Base-by-base conservation (phyloP, 1,284 basidiomycete genomes). In the Exobasidium cylindrosporum region DNA sequence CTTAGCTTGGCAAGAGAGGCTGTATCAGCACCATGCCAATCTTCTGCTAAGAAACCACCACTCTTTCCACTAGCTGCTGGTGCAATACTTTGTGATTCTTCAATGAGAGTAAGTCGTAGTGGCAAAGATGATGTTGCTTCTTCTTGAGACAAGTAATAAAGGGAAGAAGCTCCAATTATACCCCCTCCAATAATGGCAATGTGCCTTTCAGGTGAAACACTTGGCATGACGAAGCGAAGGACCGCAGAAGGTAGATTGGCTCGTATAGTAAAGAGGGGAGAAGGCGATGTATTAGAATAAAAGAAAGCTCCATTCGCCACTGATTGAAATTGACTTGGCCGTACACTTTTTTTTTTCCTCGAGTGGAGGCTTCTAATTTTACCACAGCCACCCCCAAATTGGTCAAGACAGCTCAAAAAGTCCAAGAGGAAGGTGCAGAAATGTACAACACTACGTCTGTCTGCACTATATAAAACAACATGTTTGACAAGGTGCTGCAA, bases 41-140 rank as follows among this genome's bases (percentile, higher is more conserved):
- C 88, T 60, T 86, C 84, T 0, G 93, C 92, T 24, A 97, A 84
- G n/a, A 97, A 87, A 0, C 93, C 93, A 1, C 92, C 93, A 0
- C 91, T 89, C 78, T 95, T 95, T 4, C 93, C 93, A 0, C 88
- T 90, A 0, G 92, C 91, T 0, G 81, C 86, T 4, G 83, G 81
- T 0, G 85, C 85, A 13, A 85, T 80, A 4, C 73, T 78, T 4
- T 66, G 45, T 0, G 88, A 90, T 2, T 90, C 88, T 81, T 97
- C 93, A 55, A 96, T 79, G 4, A 97, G 78, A 1, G 82, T 83
- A 58, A 84, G 60, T 21, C 58, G 44, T 2, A 59, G 49, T 35
- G 60, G 54, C 1, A 35, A 50, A 10, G 64, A 54, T 11, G 62
- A 55, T 11, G 65, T 54, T 1, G 46, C 32, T 24, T 13, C 47